Base-by-base conservation (phyloP, 1,139 yeast species). In the Protomyces arabidopsidicola region DNA sequence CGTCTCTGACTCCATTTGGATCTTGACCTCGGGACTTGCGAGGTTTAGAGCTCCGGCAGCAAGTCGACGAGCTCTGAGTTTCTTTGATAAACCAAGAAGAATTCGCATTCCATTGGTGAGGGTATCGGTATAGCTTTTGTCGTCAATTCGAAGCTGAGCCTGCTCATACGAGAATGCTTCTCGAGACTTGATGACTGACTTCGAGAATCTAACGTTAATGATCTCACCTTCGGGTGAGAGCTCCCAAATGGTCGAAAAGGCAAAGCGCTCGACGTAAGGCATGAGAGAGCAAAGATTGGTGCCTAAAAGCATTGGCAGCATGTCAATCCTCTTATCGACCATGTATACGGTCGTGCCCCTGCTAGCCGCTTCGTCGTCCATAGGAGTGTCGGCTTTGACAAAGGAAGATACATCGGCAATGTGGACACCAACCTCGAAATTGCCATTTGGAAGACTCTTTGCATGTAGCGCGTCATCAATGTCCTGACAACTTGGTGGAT, bases 391-490 rank as follows among this genome's bases (percentile, higher is more conserved):
- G 0, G 98, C 87, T 75, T 90, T 90, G 57, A 95, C 98, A 72
- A 95, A 95, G 75, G 95, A 96, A 0, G 98, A 90, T 24, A 95
- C 99, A 77, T 95, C 99, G 5, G 99, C 99, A 78, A 95, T 95
- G 74, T 95, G 99, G 39, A 95, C 99, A 72, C 99, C 98, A 60
- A 95, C 96, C 74, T 93, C 96, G 77, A 83, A 90, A 73, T 91
- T 90, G 1, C 98, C 98, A 74, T 95, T 93, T 1, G 96, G 91
- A 57, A 95, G 80, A 64, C 75, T 74, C 69, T 81, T 79, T 0
- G 98, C 98, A 74, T 95, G 98, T 64, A 95, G 79, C 0, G 99
- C 98, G 78, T 95, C 99, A 79, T 95, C 99, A 71, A 95, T 95
- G 82, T 95, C 99, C 69, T 91, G 98, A 84, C 98, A 93, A 53